Evolutionary conservation across 1,139 yeast species (phyloP).

Genomic region (Casaregolazyma lundiana): DNA sequence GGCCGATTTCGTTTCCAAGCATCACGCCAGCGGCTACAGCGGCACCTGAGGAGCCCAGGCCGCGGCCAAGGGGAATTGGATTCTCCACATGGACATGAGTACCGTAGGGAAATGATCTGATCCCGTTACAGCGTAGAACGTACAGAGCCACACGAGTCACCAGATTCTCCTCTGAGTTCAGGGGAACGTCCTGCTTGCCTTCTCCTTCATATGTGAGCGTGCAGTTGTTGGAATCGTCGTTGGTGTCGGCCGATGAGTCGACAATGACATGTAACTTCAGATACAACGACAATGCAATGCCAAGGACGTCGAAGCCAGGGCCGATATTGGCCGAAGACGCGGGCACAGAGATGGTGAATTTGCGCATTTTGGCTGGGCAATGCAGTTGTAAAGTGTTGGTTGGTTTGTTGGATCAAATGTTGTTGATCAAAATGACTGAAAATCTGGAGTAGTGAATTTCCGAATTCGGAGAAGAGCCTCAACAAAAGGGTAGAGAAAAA

Average conservation of each 20-base stretch:
- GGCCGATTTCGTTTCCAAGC: constrained; percentile 80
- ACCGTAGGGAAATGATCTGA: constrained; percentile 72
- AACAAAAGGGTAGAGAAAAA: no score
- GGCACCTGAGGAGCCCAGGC: constrained; percentile 97
- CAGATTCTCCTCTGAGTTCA: constrained; percentile 69
- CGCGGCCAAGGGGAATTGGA: constrained; percentile 95
- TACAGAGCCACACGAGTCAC: constrained; percentile 91
- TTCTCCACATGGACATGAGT: constrained; percentile 78
- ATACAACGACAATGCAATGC: constrained; percentile 75
- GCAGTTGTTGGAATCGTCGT: constrained; percentile 67
- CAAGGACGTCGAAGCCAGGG: constrained; percentile 96
- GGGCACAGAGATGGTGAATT: constrained; percentile 63
- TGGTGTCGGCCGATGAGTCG: constrained; percentile 47
- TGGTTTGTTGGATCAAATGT: no score
- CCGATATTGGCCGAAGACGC: constrained; percentile 98
- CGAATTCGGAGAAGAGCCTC: no score
- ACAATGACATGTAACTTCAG: constrained; percentile 64
- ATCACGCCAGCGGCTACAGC: constrained; percentile 98
- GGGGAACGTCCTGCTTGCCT: constrained; percentile 76
- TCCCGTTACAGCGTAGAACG: constrained; percentile 75
- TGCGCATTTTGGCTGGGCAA: constrained; percentile 10
- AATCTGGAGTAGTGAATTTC: no score
- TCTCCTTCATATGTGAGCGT: constrained; percentile 65
- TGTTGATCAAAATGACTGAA: no score
- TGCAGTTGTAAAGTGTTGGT: background rate